Percentiles rank a stretch among this genome's conserved stretches.
Conservation (phyloP, 441 rosid species). For the Dalechampia spathulata region DNA sequence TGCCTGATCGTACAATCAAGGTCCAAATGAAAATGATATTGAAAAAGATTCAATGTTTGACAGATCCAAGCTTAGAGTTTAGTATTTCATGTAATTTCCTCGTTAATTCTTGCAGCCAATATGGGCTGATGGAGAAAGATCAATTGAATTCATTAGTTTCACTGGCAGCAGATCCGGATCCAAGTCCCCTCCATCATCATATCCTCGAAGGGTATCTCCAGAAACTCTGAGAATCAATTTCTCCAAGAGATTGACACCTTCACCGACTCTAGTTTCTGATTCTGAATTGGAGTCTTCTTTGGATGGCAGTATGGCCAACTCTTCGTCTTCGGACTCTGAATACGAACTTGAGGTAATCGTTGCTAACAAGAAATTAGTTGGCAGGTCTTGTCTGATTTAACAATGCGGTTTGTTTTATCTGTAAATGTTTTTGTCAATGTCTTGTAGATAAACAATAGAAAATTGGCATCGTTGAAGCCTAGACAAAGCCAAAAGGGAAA, state of each 20-base stretch:
- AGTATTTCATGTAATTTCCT: background rate
- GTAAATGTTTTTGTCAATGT: too few species aligned
- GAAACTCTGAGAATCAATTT: constrained; percentile 9
- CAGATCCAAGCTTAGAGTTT: background rate
- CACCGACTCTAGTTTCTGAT: constrained; percentile 23
- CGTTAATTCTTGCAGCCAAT: constrained; percentile 41
- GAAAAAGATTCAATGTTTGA: constrained; percentile 7
- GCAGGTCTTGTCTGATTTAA: constrained; percentile 23
- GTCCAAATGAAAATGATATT: too few species aligned
- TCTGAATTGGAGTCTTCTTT: constrained; percentile 28
- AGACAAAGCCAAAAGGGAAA: constrained; percentile 19
- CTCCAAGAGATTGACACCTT: constrained; percentile 8
- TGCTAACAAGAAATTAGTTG: constrained; percentile 18
- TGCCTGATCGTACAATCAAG: too few species aligned
- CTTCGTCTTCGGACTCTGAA: constrained; percentile 34
- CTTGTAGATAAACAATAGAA: constrained; percentile 39
- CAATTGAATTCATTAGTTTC: constrained; percentile 23
- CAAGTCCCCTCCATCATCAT: constrained; percentile 27
- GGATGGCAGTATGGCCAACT: constrained; percentile 16
- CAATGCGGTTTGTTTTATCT: too few species aligned
- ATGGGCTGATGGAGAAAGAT: constrained; percentile 42
- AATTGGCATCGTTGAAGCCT: constrained; percentile 28
- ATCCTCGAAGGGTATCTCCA: constrained; percentile 43
- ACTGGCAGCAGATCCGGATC: constrained; percentile 17
- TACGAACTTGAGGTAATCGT: constrained; percentile 38